Evolutionary conservation across 208 protist species (phyloP).

Genomic region (Phytomonas sp.): DNA sequence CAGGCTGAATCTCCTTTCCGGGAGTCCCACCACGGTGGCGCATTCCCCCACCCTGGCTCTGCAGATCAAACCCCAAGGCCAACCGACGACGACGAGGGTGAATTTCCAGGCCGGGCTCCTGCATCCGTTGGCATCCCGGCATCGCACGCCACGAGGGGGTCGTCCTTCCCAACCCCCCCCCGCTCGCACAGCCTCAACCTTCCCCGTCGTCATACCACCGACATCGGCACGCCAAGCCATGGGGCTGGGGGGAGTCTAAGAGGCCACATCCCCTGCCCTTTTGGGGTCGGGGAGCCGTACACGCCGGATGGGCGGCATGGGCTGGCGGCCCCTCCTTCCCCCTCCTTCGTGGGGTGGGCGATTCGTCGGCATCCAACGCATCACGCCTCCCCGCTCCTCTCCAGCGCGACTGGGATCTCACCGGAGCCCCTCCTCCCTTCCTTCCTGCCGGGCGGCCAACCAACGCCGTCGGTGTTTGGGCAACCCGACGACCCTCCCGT

Average conservation of each 20-base stretch:
- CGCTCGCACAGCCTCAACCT: neutral
- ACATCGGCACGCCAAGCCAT: neutral
- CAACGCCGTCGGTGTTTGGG: neutral
- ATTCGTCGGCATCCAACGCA: neutral
- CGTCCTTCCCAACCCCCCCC: neutral
- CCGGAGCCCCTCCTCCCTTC: neutral
- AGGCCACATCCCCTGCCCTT: neutral
- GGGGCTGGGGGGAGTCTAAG: neutral
- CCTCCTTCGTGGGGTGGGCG: neutral
- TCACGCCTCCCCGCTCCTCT: neutral
- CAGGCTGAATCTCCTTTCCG: neutral
- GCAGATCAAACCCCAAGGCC: neutral
- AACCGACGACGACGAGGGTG: neutral
- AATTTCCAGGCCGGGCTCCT: neutral
- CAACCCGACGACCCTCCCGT: neutral
- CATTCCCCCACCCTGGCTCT: neutral
- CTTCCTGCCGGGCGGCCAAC: neutral
- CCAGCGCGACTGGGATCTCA: neutral
- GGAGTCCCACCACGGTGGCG: neutral
- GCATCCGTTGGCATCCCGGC: neutral
- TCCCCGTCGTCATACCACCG: neutral
- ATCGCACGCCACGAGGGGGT: neutral
- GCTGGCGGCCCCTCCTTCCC: neutral
- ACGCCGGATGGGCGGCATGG: neutral
- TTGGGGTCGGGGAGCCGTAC: neutral